A percentile compares a stretch with the other conserved stretches of the same genome.
Evolutionary conservation across 148 eudicot genomes (phyloP).

Genomic region (Salicornia ramosissima): DNA sequence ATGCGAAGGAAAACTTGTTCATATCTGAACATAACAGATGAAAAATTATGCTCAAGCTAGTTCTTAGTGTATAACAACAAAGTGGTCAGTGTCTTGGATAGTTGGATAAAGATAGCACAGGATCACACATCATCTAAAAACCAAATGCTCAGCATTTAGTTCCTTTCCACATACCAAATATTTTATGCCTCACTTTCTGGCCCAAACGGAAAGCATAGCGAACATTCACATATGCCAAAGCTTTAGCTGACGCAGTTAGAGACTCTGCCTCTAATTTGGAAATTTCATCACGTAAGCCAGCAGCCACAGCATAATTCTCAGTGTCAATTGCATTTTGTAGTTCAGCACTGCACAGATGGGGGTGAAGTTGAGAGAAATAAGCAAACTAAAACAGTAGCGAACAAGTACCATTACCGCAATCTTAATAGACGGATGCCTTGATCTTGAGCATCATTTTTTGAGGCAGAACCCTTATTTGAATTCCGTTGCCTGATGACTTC

Average conservation of each 20-base stretch:
- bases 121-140: not conserved
- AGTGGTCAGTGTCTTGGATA: not conserved
- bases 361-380: constrained; percentile 5
- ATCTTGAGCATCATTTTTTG: constrained; percentile 91
- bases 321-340: constrained; percentile 67
- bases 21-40: not conserved
- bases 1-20: not conserved
- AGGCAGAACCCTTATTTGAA: constrained; percentile 65
- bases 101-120: not conserved
- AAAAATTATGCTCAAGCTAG: constrained; percentile 7
- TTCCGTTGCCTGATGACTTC: constrained; percentile 57
- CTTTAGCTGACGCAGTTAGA: constrained; percentile 74
- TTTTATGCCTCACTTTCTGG: constrained; percentile 85
- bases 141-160: not conserved
- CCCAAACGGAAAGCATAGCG: constrained; percentile 81
- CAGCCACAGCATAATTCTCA: constrained; percentile 77
- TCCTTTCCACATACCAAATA: constrained; percentile 49
- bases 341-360: constrained; percentile 52
- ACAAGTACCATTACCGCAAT: constrained; percentile 53
- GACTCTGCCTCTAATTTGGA: constrained; percentile 80
- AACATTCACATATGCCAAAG: constrained; percentile 63
- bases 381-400: not conserved
- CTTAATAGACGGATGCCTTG: constrained; percentile 74
- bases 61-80: not conserved
- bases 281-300: constrained; percentile 75